Conservation (phyloP, 768 basidiomycete genomes). For the Russula emetica region DNA sequence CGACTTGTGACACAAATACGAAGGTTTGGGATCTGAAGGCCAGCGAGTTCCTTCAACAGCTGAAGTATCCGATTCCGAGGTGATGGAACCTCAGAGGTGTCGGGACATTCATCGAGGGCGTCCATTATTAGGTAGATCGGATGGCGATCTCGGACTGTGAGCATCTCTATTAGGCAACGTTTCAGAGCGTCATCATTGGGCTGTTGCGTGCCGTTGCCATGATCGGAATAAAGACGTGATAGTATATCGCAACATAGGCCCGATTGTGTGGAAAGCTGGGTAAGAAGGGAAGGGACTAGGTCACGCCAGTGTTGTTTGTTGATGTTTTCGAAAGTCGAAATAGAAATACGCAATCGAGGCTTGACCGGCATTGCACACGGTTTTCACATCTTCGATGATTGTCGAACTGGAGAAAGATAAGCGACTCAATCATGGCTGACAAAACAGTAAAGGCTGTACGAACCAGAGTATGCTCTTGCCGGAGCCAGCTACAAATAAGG, state of each 20-base stretch:
- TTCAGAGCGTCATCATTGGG: background rate
- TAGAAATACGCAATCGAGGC: slow-evolving; percentile 1
- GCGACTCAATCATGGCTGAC: background rate
- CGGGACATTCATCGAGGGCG: background rate
- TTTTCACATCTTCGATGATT: background rate
- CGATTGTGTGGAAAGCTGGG: slow-evolving; percentile 1
- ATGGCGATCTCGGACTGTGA: background rate
- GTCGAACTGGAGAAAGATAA: background rate
- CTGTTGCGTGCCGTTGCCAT: background rate
- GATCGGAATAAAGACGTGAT: background rate
- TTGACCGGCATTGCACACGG: background rate
- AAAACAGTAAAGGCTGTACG: background rate
- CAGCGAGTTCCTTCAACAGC: background rate
- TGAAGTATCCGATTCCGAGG: background rate
- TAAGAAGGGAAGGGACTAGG: slow-evolving; percentile 9
- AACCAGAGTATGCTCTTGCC: slow-evolving; percentile 18
- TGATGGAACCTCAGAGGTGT: background rate
- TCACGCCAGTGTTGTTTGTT: background rate
- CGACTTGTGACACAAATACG: slow-evolving; percentile 9
- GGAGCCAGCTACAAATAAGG: slow-evolving; percentile 1
- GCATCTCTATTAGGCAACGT: slow-evolving; percentile 1
- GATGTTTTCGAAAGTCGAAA: slow-evolving; percentile 1
- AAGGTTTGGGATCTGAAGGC: background rate
- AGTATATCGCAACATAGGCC: background rate
- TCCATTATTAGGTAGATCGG: background rate